Conservation (phyloP, 441 rosid genomes). For the Corymbia calophylla region DNA sequence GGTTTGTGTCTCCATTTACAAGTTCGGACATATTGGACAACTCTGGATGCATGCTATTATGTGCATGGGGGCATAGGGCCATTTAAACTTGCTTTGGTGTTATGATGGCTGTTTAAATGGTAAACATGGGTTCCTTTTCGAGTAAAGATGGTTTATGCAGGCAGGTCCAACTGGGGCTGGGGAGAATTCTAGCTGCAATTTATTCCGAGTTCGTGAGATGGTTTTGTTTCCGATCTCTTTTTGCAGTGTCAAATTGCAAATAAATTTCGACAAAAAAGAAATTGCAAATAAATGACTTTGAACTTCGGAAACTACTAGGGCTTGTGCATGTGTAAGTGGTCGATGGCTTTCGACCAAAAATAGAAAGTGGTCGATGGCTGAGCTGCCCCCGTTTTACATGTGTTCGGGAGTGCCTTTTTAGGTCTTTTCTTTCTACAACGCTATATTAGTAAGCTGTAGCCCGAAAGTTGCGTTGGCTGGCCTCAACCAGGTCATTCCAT, state of each 20-base stretch:
- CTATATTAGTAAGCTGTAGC: not conserved
- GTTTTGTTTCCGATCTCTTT: not conserved
- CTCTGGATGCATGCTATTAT: not conserved
- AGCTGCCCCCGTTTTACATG: not conserved
- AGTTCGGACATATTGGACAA: not conserved
- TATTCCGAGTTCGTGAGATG: not conserved
- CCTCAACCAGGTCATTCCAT: not conserved
- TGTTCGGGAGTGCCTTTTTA: not conserved
- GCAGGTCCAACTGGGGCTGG: not conserved
- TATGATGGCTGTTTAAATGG: not conserved
- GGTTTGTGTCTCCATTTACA: not conserved
- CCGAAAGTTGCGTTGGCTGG: not conserved
- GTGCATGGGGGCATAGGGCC: not conserved
- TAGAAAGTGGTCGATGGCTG: not conserved
- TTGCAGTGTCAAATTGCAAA: not conserved
- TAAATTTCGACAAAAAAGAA: not conserved
- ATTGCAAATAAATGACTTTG: not conserved
- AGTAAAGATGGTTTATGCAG: not conserved
- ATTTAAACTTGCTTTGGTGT: not conserved
- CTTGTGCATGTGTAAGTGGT: not conserved
- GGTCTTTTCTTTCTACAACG: not conserved
- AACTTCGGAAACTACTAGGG: not conserved
- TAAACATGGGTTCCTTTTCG: not conserved
- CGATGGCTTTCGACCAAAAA: too few relatives aligned
- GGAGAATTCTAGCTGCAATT: not conserved